Conservation (phyloP, 805 yeast species). For the Maudiozyma barnettii region DNA sequence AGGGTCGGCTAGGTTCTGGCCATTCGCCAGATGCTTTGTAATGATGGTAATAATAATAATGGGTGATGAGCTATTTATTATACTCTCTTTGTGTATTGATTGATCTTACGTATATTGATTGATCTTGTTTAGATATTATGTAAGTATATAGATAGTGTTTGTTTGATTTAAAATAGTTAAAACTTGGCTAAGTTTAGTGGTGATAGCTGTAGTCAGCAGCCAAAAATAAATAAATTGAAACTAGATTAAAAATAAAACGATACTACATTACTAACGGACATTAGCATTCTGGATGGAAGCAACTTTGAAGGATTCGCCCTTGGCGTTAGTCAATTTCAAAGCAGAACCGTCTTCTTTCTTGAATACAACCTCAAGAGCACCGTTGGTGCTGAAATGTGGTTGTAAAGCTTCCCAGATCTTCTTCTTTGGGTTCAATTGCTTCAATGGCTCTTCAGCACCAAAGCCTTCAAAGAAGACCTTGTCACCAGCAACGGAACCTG, state of each 20-base stretch:
- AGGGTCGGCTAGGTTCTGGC: no score
- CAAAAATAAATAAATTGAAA: no score
- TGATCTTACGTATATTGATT: not conserved
- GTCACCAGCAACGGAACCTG: conserved; percentile 89
- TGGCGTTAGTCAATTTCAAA: conserved; percentile 63
- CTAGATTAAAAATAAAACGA: not conserved
- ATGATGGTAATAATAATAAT: no score
- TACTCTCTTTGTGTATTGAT: no score
- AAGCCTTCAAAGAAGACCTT: conserved; percentile 89
- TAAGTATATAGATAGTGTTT: no score
- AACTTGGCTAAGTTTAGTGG: no score
- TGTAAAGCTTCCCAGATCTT: conserved; percentile 94
- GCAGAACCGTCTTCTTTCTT: conserved; percentile 54
- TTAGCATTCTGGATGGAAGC: conserved; percentile 63
- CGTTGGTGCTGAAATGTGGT: conserved; percentile 81
- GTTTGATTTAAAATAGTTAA: no score
- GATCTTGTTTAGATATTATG: no score
- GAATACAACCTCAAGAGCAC: conserved; percentile 65
- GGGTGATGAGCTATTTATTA: no score
- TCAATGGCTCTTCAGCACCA: conserved; percentile 74
- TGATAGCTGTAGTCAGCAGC: no score
- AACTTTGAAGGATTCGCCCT: conserved; percentile 70
- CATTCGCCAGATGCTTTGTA: no score
- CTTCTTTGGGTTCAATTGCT: conserved; percentile 94
- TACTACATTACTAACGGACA: conserved; percentile 48